Evolutionary conservation across 108 stramenopile species (phyloP), one percentile per base, ranked within the genome.

Genomic region (Stephanodiscus triporus): DNA sequence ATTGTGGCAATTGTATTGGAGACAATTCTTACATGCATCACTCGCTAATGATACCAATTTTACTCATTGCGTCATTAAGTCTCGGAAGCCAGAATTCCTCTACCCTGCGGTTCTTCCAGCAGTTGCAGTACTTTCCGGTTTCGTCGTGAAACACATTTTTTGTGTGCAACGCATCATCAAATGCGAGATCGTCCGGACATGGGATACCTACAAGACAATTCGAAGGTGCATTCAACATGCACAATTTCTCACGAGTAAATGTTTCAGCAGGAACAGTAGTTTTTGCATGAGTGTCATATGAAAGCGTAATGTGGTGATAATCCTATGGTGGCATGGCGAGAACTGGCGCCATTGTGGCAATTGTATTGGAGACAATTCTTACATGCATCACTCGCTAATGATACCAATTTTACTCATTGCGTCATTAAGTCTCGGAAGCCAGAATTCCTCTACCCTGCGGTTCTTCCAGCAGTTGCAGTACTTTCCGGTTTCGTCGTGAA

Each of bases 401-500:
- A 19, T 63, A 13, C 22, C 63, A 27, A 70, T 24, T 58, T 75
- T 74, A 40, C 65, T 66, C 34, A 83, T 24, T 0, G 83, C 83
- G 49, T 57, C 54, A 17, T 72, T 68, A 26, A 86, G 71, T 43
- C 65, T 80, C 26, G 85, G 85, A 45, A 86, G 14, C 78, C 78
- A 86, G 47, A 62, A 77, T 14, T 84, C 63, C 37, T 84, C 80
- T 0, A 86, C 80, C 66, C 70, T 84, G 61, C 70, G 48, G 63
- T 86, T 86, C 83, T 71, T 84, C 85, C 86, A 89, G 62, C 88
- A 89, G 48, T 87, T 87, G 65, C 86, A 88, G 62, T 49, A 86
- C 4, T 80, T 55, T 22, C 85, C 88, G 23, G 75, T 70, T 9
- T 82, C 84, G 38, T 88, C 81, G 36, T 76, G 81, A 36, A 84